A percentile compares a stretch with the other conserved stretches of the same genome.
Conservation (phyloP, 2,329 filamentous ascomycete species). For the Torrubiellomyces zombiae region DNA sequence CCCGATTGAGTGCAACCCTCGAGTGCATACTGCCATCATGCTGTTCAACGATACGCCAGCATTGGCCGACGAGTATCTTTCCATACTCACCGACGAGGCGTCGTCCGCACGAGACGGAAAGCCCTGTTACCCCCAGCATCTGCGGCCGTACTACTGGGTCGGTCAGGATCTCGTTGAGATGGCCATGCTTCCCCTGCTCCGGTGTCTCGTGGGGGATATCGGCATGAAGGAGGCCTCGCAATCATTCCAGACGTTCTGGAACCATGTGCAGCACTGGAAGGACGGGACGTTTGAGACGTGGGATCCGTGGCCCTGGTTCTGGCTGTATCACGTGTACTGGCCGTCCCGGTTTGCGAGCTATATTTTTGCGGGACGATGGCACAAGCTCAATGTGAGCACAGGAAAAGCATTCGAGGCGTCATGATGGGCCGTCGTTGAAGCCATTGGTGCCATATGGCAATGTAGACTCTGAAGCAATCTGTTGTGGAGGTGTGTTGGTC, state of each 20-base stretch:
- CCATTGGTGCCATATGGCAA: no score
- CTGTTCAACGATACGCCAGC: constrained; percentile 34
- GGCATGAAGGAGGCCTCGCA: constrained; percentile 1
- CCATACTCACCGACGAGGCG: constrained; percentile 21
- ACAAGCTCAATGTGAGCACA: constrained; percentile 51
- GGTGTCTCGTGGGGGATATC: constrained; percentile 11
- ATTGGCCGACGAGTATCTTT: constrained; percentile 36
- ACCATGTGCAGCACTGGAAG: constrained; percentile 31
- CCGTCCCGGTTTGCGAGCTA: constrained; percentile 30
- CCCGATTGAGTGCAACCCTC: constrained; percentile 56
- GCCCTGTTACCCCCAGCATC: constrained; percentile 9
- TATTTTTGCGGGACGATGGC: constrained; percentile 37
- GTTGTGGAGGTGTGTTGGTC: no score
- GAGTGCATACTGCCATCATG: constrained; percentile 50
- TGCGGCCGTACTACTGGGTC: constrained; percentile 40
- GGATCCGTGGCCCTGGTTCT: constrained; percentile 41
- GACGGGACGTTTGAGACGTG: constrained; percentile 34
- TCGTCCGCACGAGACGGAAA: constrained; percentile 3
- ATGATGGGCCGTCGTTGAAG: not conserved
- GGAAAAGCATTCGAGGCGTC: constrained; percentile 15
- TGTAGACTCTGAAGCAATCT: no score
- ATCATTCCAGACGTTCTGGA: constrained; percentile 10
- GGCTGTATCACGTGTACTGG: constrained; percentile 40
- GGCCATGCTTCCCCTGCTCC: constrained; percentile 27
- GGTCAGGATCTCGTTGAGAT: constrained; percentile 44